These are phyloP conservation scores for Boletus sp. DNA, from an alignment of 768 basidiomycete species.

Conservation along the genomic window DNA sequence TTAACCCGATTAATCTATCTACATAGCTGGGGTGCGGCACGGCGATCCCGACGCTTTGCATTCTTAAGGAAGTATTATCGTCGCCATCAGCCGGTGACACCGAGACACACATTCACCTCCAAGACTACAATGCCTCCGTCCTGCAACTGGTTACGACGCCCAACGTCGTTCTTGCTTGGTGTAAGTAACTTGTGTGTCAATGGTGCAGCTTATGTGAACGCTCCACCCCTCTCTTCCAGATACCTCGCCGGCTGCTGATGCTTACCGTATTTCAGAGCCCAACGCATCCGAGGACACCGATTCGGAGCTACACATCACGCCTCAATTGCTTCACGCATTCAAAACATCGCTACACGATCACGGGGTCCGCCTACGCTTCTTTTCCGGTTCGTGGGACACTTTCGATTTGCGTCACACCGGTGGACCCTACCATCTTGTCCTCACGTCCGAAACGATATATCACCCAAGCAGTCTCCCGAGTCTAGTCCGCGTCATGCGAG, in stretches of 20 bases:
- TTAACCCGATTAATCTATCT: not conserved
- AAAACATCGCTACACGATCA: slow-evolving; percentile 48
- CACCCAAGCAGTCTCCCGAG: slow-evolving; percentile 57
- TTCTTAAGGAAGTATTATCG: slow-evolving; percentile 62
- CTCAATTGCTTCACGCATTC: slow-evolving; percentile 65
- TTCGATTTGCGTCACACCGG: slow-evolving; percentile 38
- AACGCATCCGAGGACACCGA: slow-evolving; percentile 22
- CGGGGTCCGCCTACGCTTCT: slow-evolving; percentile 66
- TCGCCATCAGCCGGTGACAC: slow-evolving; percentile 11
- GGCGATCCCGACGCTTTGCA: slow-evolving; percentile 73
- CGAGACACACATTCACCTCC: slow-evolving; percentile 65
- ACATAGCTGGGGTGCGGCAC: slow-evolving; percentile 90
- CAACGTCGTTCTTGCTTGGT: slow-evolving; percentile 79
- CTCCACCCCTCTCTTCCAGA: slow-evolving; percentile 36
- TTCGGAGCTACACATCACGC: slow-evolving; percentile 65
- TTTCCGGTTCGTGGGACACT: slow-evolving; percentile 75
- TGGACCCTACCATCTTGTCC: slow-evolving; percentile 61
- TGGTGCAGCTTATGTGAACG: not conserved
- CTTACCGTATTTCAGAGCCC: slow-evolving; percentile 38
- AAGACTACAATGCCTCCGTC: slow-evolving; percentile 89
- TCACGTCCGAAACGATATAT: slow-evolving; percentile 96
- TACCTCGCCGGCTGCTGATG: slow-evolving; percentile 52
- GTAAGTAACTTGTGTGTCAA: slow-evolving; percentile 42
- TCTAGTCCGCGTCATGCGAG: slow-evolving; percentile 52
- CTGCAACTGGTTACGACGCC: slow-evolving; percentile 76